Conservation (phyloP, 495 filamentous ascomycete genomes). For the Aspergillus sclerotioniger region DNA sequence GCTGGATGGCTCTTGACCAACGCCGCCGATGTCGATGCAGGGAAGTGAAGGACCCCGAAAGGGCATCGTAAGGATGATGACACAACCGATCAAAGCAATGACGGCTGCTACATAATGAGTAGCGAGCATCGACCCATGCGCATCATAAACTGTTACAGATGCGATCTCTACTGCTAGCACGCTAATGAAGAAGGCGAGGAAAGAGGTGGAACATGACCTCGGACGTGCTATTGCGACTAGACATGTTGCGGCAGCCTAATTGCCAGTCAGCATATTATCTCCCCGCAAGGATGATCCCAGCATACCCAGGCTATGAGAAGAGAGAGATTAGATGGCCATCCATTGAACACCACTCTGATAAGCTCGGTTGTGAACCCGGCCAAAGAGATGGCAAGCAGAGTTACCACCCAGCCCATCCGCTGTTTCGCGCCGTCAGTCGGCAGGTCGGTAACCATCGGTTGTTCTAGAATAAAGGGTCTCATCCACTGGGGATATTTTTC, state of each 20-base stretch:
- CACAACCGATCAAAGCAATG: conserved; percentile 41
- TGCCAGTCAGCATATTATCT: conserved; percentile 1
- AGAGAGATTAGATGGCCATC: conserved; percentile 21
- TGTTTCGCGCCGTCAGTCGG: conserved; percentile 24
- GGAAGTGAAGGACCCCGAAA: conserved; percentile 60
- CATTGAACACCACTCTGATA: conserved; percentile 35
- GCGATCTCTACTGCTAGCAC: conserved; percentile 42
- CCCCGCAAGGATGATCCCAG: not conserved
- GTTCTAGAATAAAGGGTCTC: conserved; percentile 43
- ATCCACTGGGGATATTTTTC: conserved; percentile 50
- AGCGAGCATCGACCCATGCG: conserved; percentile 28
- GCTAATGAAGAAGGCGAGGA: conserved; percentile 33
- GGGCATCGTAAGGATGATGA: conserved; percentile 67
- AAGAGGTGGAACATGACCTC: conserved; percentile 35
- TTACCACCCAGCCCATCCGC: conserved; percentile 30
- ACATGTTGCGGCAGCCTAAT: conserved; percentile 41
- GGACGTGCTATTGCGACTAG: conserved; percentile 51
- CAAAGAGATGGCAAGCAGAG: conserved; percentile 41
- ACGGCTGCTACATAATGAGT: conserved; percentile 40
- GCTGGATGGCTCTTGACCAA: conserved; percentile 55
- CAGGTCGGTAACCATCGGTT: conserved; percentile 34
- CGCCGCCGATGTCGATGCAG: conserved; percentile 57
- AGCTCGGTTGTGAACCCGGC: conserved; percentile 42
- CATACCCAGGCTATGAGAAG: conserved; percentile 50
- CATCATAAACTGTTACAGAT: conserved; percentile 28